Conservation (phyloP, 768 basidiomycete species). For the Krasilnikovozyma curviuscula region DNA sequence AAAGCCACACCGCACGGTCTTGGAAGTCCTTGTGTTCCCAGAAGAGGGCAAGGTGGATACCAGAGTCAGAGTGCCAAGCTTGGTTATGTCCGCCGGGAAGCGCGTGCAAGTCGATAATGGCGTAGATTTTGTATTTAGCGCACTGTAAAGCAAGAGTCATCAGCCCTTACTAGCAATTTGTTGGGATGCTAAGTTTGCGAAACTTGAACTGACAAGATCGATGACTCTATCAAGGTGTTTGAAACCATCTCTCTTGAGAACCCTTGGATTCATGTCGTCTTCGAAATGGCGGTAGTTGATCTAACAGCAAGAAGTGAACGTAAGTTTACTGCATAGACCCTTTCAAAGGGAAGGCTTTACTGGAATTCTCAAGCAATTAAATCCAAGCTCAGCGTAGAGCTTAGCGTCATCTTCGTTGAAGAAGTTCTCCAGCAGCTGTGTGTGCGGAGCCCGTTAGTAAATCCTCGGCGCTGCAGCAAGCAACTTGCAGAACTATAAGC, state of each 20-base stretch:
- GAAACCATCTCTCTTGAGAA: constrained; percentile 52
- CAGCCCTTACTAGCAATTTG: no score
- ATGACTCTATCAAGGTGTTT: constrained; percentile 70
- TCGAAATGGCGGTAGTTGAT: constrained; percentile 61
- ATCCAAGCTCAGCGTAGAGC: constrained; percentile 44
- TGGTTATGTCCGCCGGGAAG: constrained; percentile 29
- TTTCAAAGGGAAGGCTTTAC: no score
- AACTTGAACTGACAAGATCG: no score
- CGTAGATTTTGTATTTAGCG: constrained; percentile 50
- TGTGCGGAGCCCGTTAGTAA: no score
- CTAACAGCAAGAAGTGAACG: no score
- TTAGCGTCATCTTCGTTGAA: constrained; percentile 55
- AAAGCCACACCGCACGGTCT: no score
- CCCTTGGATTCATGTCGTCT: constrained; percentile 27
- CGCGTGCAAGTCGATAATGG: constrained; percentile 63
- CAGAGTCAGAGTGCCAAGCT: constrained; percentile 33
- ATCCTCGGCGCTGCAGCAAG: no score
- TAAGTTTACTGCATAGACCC: no score
- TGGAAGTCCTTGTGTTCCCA: constrained; percentile 76
- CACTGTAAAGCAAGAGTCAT: no score
- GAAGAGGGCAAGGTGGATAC: constrained; percentile 26
- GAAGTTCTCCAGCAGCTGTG: no score
- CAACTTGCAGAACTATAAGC: no score
- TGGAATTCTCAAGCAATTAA: constrained; percentile 60
- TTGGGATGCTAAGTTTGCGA: no score